Evolutionary conservation across 495 filamentous ascomycete species (phyloP), one percentile per base, ranked within the genome.

Genomic region (Hyaloscypha finlandica): DNA sequence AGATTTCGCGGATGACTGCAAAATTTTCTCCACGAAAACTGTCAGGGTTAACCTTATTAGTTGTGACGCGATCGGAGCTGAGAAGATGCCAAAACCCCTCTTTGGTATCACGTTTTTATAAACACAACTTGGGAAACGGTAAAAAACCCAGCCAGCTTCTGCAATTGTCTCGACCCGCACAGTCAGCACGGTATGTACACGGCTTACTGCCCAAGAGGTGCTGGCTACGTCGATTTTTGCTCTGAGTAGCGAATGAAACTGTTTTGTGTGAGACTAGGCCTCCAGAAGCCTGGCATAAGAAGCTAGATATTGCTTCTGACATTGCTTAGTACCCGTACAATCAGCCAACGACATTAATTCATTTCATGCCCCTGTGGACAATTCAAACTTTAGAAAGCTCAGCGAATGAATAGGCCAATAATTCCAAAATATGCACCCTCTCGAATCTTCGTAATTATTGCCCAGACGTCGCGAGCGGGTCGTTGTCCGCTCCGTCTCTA

Each of bases 111-210:
- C 16, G 42, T 48, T 48, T 48, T 4, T 48, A 1, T n/a, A 11
- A 29, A 16, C 29, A 1, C 30, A 14, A 1, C 57, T 54, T 11
- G 29, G 29, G 52, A 19, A 58, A 51, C 53, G 22, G 5, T 31
- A 12, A 48, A 16, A 8, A 22, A 5, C 59, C 8, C n/a, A 42
- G 33, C 19, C 11, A 42, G 33, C 19, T 12, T 61, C 30, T 56
- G 53, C 22, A 4, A 56, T 61, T 61, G 35, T 14, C 8, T 29
- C 39, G 35, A 51, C 54, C 25, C 54, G 29, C 54, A 59, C 53
- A 65, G 63, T 65, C 57, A 65, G 63, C 63, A 16, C 54, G 63
- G 63, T 58, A 64, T 32, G 31, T n/a, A 39, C 31, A 54, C 20
- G n/a, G 51, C 61, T 64, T 35, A 14, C 22, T 35, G 61, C 4